phyloP scores from a whole-genome alignment of 148 eudicot species.

The Polygonum maritimum region DNA sequence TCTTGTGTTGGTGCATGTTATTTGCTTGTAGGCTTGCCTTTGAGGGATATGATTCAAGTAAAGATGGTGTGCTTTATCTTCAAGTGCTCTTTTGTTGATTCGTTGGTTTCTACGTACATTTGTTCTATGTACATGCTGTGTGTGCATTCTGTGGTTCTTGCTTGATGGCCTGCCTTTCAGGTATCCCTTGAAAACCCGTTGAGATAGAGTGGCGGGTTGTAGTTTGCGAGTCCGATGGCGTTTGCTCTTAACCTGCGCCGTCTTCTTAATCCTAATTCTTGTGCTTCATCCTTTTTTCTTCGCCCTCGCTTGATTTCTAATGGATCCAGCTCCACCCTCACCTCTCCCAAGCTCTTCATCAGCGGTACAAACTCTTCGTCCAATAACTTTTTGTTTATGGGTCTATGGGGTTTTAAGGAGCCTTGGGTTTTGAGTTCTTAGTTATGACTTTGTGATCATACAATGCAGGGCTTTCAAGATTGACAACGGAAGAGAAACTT shows the following conservation, averaged over 20 bases:
- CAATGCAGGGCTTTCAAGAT: constrained; percentile 67
- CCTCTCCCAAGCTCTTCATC: constrained; percentile 16
- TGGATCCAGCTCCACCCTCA: constrained; percentile 12
- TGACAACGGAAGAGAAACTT: constrained; percentile 82
- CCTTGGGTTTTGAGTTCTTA: not conserved
- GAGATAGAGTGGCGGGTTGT: too few species aligned
- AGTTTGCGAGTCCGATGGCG: constrained; percentile 1
- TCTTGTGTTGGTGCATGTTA: too few species aligned
- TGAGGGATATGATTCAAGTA: too few species aligned
- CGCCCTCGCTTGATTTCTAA: not conserved
- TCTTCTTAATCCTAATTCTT: not conserved
- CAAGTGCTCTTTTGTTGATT: too few species aligned
- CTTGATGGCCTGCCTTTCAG: too few species aligned
- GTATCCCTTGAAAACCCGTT: too few species aligned
- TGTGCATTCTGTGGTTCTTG: too few species aligned
- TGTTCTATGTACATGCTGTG: too few species aligned
- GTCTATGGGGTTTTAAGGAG: not conserved
- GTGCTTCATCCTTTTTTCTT: not conserved
- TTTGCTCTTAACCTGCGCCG: constrained; percentile 11
- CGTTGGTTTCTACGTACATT: too few species aligned
- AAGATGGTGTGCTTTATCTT: too few species aligned
- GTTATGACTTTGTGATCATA: not conserved
- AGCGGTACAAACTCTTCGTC: constrained; percentile 12
- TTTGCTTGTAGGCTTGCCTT: too few species aligned
- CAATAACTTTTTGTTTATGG: not conserved